Percentiles rank a stretch among this genome's conserved stretches.
These are phyloP conservation scores for Ustilago trichophora DNA, from an alignment of 1,284 basidiomycete species.

Conservation along the genomic window DNA sequence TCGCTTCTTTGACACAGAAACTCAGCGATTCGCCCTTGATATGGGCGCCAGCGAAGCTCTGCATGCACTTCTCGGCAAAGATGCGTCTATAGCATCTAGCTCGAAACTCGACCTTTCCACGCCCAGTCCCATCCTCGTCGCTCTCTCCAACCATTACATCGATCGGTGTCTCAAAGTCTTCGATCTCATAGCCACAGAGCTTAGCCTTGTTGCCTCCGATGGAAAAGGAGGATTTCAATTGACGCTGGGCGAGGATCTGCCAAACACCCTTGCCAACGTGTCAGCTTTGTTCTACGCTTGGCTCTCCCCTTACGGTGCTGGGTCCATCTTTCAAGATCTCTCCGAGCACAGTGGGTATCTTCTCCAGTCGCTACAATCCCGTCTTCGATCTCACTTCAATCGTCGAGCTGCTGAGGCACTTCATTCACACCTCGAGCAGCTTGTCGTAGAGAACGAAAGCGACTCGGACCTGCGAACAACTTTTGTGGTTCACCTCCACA, in stretches of 20 bases:
- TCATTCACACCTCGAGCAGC: conserved; percentile 9
- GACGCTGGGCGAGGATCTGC: conserved; percentile 3
- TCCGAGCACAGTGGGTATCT: conserved; percentile 2
- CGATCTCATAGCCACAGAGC: not conserved
- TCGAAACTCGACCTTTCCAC: conserved; percentile 15
- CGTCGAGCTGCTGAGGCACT: conserved; percentile 9
- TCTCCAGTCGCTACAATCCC: conserved; percentile 13
- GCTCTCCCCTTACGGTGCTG: conserved; percentile 21
- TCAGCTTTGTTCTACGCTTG: conserved; percentile 24
- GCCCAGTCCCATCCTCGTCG: conserved; percentile 19
- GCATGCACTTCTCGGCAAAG: not conserved
- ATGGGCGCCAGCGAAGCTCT: not conserved
- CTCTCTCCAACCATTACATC: conserved; percentile 25
- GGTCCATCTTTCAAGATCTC: conserved; percentile 16
- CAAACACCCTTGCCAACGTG: conserved; percentile 4
- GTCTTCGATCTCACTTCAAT: conserved; percentile 16
- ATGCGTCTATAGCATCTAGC: conserved; percentile 11
- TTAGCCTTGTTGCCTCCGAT: not conserved
- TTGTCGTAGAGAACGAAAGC: conserved; percentile 3
- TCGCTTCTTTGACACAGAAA: conserved; percentile 5
- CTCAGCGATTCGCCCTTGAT: not conserved
- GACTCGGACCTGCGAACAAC: conserved; percentile 10
- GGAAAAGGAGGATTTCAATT: not conserved
- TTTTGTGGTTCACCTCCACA: conserved; percentile 20
- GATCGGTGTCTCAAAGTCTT: conserved; percentile 11